Base-by-base conservation (phyloP, 2,329 filamentous ascomycete species). In the Trichoderma asperellum region DNA sequence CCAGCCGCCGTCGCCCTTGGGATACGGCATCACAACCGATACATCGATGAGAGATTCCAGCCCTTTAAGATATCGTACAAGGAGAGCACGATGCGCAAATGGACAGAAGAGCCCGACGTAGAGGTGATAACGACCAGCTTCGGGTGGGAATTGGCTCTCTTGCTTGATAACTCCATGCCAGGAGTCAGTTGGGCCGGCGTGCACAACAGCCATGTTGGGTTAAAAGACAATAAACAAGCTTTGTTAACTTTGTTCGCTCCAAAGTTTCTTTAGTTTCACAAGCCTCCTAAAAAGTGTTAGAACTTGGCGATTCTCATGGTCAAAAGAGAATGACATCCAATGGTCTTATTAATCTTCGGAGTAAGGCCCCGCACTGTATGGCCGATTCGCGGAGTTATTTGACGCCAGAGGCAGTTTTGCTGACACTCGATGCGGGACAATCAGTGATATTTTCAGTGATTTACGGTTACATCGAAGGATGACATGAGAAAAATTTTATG, bases 41-140 rank as follows among this genome's bases (percentile, higher is more conserved):
- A 89, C 86, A 2, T 87, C 82, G 69, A 94, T 86, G 71, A 92
- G 83, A 55, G 91, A 87, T 70, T 93, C 89, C 0, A 94, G 83
- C 0, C 91, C 91, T 78, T 93, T 94, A 69, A 94, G 82, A 71
- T 88, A 85, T 61, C 91, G 87, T 16, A 91, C 88, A 71, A 94
- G 91, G 69, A 92, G 82, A 0, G 89, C 90, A 61, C 92, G 86
- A 76, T 94, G 91, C 24, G 91, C 91, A 87, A 80, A 91, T 2
- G 88, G 88, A 72, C 89, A 91, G 12, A 85, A 85, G 11, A 83
- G 82, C 35, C 87, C 86, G 67, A 89, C 78, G 75, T 90, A 91
- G 2, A 91, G 79, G 0, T 85, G 85, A 77, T 91, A 91, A 43
- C 88, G 85, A 68, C 83, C 84, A 62, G 83, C 83, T 71, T 88